phyloP scores from a whole-genome alignment of 116 monocot genomes.

The Phalaenopsis hybrid region DNA sequence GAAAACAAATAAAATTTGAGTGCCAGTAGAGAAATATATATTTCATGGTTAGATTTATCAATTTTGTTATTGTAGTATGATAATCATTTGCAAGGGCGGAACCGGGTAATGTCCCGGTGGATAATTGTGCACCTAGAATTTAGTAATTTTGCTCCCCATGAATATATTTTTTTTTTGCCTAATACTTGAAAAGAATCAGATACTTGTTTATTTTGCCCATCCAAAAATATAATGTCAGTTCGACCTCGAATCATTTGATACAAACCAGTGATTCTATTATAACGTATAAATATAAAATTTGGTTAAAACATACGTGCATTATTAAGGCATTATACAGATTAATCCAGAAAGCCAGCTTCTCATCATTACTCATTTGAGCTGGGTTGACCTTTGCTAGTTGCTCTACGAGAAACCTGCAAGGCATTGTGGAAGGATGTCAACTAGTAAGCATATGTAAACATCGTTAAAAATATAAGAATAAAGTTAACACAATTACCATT shows the following conservation, averaged over 20 bases:
- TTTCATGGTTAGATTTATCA: not conserved
- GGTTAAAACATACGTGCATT: constrained; percentile 68
- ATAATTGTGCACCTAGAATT: too few relatives aligned
- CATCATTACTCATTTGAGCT: constrained; percentile 40
- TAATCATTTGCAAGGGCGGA: too few relatives aligned
- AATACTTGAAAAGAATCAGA: too few relatives aligned
- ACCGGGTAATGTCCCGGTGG: too few relatives aligned
- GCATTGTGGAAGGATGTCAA: not conserved
- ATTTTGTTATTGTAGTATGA: not conserved
- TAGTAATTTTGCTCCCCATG: too few relatives aligned
- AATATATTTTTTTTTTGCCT: too few relatives aligned
- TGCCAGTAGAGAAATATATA: not conserved
- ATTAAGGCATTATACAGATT: constrained; percentile 51
- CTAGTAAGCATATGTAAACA: too few relatives aligned
- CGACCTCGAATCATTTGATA: too few relatives aligned
- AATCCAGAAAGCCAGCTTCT: constrained; percentile 46
- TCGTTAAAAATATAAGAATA: too few relatives aligned
- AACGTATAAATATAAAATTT: not conserved
- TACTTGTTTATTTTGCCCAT: too few relatives aligned
- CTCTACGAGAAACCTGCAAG: constrained; percentile 68
- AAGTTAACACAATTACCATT: too few relatives aligned
- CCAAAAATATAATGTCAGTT: too few relatives aligned
- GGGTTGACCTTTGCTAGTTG: constrained; percentile 68
- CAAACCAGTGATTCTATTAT: not conserved
- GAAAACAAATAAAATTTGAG: not conserved